Base-by-base conservation (phyloP, 805 yeast species). In the Yarrowia sp. region DNA sequence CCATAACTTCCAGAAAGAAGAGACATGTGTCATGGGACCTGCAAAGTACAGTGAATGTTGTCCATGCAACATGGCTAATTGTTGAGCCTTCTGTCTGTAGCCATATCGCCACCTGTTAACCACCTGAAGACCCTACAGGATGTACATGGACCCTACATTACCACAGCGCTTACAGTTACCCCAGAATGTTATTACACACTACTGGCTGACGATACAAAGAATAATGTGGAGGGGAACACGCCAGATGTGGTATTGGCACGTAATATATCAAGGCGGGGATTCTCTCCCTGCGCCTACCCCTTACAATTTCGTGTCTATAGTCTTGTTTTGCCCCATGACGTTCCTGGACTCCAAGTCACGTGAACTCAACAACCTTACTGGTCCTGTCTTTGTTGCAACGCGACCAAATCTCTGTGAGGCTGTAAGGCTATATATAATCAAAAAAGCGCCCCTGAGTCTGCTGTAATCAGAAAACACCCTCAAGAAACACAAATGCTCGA, bases 361-460 rank as follows among this genome's bases (percentile, higher is more conserved):
- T 54, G 61, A 10, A 22, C 61, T 54, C 61, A 54, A 54, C 61
- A 54, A 54, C 44, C 16, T 38, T 54, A 48, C 35, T 17, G 7
- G 8, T 24, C 36, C 33, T 19, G 38, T 32, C 38, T 48, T 48
- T 48, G 54, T 48, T 32, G 26, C 24, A 28, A 9, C 24, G 54
- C 38, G 54, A 48, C 54, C 33, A 26, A 17, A 3, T 11, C 22
- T 26, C 21, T 24, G 28, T 22, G 30, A 24, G 49, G 26, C 36
- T 30, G 38, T 17, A 49, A 32, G 56, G 40, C 41, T 35, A 28
- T 51, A 33, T 51, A 51, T 51, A 51, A 35, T 33, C 32, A 35
- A 35, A 51, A 51, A 22, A 12, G 24, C 19, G 26, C 46, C 24
- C 21, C 19, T 17, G 19, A 14, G 17, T 19, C 6, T 2, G 11